These are phyloP conservation scores for Ustilago trichophora DNA, from an alignment of 1,284 basidiomycete species.

Conservation along the genomic window DNA sequence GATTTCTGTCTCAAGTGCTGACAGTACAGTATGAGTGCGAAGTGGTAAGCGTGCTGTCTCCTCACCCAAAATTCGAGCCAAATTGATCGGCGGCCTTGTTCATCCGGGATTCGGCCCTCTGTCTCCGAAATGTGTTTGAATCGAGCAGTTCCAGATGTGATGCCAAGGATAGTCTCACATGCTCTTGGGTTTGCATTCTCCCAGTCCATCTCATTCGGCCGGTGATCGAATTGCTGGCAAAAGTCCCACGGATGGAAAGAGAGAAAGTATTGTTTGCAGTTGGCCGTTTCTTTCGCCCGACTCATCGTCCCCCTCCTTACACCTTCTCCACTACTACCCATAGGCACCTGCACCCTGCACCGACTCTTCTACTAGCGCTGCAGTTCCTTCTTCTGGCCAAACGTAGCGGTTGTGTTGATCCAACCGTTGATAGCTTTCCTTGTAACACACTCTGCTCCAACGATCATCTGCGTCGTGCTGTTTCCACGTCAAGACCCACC, in stretches of 20 bases:
- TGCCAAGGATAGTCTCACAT: too few species aligned
- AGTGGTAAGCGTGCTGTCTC: neutral
- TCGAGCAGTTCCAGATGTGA: too few species aligned
- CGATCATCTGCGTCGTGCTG: too few species aligned
- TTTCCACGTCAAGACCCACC: too few species aligned
- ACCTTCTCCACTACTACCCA: slow-evolving; percentile 38
- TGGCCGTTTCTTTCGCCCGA: slow-evolving; percentile 39
- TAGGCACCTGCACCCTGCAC: slow-evolving; percentile 41
- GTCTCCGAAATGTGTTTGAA: neutral
- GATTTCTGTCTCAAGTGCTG: neutral
- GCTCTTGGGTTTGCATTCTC: too few species aligned
- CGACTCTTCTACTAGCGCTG: too few species aligned
- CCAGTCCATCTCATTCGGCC: slow-evolving; percentile 35
- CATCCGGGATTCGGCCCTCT: neutral
- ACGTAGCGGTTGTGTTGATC: too few species aligned
- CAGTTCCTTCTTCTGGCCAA: too few species aligned
- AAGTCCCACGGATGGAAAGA: slow-evolving; percentile 2
- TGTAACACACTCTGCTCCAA: too few species aligned
- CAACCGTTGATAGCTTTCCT: too few species aligned
- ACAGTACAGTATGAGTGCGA: slow-evolving; percentile 3
- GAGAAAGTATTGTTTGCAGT: too few species aligned
- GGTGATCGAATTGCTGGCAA: slow-evolving; percentile 34
- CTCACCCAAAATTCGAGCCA: neutral
- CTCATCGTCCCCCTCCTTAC: slow-evolving; percentile 21
- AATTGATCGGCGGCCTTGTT: neutral